phyloP scores from a whole-genome alignment of 371 early-diverging fungal species.

The Mucor racemosus region DNA sequence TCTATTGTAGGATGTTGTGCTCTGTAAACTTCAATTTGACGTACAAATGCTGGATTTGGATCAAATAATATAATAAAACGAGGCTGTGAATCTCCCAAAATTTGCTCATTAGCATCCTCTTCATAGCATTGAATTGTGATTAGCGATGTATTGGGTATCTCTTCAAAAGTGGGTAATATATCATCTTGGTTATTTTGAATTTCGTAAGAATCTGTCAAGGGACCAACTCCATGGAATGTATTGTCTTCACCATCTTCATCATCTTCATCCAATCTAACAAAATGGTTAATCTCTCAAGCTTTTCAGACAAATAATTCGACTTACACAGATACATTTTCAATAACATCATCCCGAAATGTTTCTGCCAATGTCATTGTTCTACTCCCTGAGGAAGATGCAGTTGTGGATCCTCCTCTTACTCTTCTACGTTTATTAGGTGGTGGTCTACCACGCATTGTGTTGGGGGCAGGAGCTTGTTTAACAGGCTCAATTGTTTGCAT shows the following conservation, averaged over 20 bases:
- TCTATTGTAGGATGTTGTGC: conserved; percentile 60
- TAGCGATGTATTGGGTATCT: conserved; percentile 29
- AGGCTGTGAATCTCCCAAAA: conserved; percentile 77
- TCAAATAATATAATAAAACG: conserved; percentile 89
- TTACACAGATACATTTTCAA: conserved; percentile 19
- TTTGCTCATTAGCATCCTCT: conserved; percentile 50
- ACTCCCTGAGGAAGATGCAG: conserved; percentile 24
- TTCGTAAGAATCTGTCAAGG: not conserved
- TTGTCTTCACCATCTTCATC: conserved; percentile 7
- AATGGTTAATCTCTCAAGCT: no score
- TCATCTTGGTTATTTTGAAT: conserved; percentile 15
- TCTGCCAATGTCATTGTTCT: conserved; percentile 31
- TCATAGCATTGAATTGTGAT: conserved; percentile 73
- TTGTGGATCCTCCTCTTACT: conserved; percentile 70
- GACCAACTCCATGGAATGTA: conserved; percentile 1
- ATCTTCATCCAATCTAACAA: not conserved
- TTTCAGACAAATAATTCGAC: no score
- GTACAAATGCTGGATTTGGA: conserved; percentile 85
- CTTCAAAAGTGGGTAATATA: conserved; percentile 42
- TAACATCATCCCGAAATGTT: conserved; percentile 34
- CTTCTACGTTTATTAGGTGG: conserved; percentile 83
- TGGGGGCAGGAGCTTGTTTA: conserved; percentile 11
- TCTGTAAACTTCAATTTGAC: conserved; percentile 85
- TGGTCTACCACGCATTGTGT: conserved; percentile 23
- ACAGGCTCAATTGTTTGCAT: conserved; percentile 27